These are phyloP conservation scores for Xylaria curta DNA, from an alignment of 495 filamentous ascomycete species.

Conservation along the genomic window DNA sequence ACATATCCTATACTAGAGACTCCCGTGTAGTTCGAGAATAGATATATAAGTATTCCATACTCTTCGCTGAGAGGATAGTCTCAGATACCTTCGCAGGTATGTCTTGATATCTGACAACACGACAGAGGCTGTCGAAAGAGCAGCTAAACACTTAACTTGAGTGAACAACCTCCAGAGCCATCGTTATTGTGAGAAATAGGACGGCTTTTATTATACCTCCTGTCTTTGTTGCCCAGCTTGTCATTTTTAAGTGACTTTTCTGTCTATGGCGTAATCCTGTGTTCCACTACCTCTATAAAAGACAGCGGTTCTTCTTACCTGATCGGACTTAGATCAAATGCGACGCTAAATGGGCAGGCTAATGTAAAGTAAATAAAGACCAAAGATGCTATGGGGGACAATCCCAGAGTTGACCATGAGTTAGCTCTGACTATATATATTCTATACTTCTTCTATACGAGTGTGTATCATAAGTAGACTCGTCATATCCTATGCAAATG, in stretches of 20 bases:
- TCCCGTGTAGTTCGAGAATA: no score
- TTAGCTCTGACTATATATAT: background rate
- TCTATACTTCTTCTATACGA: background rate
- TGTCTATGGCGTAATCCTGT: background rate
- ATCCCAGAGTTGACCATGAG: background rate
- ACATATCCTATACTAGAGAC: no score
- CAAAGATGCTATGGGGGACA: background rate
- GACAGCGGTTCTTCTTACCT: background rate
- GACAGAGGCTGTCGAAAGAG: background rate
- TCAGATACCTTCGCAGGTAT: no score
- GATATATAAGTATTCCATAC: no score
- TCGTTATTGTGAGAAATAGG: background rate
- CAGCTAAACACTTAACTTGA: background rate
- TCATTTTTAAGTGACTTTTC: background rate
- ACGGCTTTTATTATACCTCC: background rate
- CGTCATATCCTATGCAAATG: background rate
- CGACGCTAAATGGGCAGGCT: no score
- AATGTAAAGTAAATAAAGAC: background rate
- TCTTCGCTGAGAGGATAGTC: no score
- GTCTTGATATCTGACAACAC: background rate
- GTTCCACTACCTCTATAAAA: background rate
- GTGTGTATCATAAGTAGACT: background rate
- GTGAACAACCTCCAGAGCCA: background rate
- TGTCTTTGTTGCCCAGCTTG: background rate
- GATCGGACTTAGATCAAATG: background rate